Percentiles rank a stretch among this genome's conserved stretches.
Evolutionary conservation across 1,284 basidiomycete genomes (phyloP).

Genomic region (Sporisorium sorghi): DNA sequence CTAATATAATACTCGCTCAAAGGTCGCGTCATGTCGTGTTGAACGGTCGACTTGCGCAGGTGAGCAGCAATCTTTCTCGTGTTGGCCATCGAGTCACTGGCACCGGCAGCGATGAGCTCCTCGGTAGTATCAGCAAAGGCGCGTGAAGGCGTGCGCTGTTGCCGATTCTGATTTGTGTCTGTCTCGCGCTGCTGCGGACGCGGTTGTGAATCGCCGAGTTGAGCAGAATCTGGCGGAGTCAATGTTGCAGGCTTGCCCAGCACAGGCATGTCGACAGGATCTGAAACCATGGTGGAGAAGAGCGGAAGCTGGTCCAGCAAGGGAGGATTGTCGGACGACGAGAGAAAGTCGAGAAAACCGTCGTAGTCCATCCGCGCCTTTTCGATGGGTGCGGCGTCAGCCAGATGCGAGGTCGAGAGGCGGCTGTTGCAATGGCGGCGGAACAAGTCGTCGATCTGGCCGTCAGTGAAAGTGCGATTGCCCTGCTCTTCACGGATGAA

Average conservation of each 20-base stretch:
- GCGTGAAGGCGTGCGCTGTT: conserved; percentile 34
- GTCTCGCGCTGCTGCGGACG: not conserved
- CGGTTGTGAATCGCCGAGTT: conserved; percentile 1
- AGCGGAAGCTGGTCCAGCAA: conserved; percentile 48
- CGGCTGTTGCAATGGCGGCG: conserved; percentile 43
- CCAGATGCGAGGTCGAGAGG: conserved; percentile 20
- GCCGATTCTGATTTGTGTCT: conserved; percentile 3
- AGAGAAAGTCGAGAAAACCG: conserved; percentile 62
- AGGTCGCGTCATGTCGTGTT: conserved; percentile 78
- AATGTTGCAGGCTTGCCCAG: conserved; percentile 10
- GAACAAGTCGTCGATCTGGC: conserved; percentile 40
- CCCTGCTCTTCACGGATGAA: conserved; percentile 62
- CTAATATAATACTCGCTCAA: conserved; percentile 90
- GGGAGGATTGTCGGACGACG: conserved; percentile 61
- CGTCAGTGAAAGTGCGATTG: conserved; percentile 33
- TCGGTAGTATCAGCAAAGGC: conserved; percentile 44
- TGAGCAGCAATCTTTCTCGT: conserved; percentile 42
- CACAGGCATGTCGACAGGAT: conserved; percentile 23
- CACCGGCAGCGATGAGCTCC: conserved; percentile 44
- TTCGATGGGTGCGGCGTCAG: conserved; percentile 11
- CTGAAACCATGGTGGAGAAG: conserved; percentile 42
- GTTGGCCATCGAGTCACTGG: conserved; percentile 32
- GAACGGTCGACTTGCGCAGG: conserved; percentile 47
- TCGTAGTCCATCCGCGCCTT: conserved; percentile 45
- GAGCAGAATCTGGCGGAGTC: conserved; percentile 1